These are phyloP conservation scores for Arctium lappa DNA, from an alignment of 129 eudicot species.

Conservation along the genomic window DNA sequence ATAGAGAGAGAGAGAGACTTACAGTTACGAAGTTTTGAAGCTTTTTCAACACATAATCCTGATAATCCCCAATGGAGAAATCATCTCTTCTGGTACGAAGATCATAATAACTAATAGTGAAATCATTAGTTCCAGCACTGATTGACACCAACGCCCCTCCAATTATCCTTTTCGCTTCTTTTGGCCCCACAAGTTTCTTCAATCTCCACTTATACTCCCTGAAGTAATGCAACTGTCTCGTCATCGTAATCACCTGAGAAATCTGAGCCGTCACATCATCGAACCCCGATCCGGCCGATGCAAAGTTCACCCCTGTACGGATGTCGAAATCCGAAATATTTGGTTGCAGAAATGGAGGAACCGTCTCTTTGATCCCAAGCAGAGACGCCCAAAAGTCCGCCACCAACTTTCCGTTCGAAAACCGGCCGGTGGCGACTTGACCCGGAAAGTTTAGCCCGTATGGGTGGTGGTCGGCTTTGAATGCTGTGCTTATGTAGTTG, in stretches of 20 bases:
- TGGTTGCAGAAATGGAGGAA: conserved; percentile 50
- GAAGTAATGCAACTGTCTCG: conserved; percentile 27
- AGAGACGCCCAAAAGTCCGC: conserved; percentile 40
- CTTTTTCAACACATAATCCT: conserved; percentile 32
- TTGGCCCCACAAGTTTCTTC: conserved; percentile 28
- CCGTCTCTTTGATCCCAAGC: conserved; percentile 35
- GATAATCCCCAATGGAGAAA: conserved; percentile 30
- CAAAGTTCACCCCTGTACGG: conserved; percentile 46
- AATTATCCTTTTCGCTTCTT: conserved; percentile 25
- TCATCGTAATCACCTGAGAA: conserved; percentile 29
- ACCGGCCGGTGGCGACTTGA: conserved; percentile 39
- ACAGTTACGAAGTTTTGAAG: conserved; percentile 31
- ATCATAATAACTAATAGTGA: conserved; percentile 27
- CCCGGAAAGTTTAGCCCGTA: conserved; percentile 46
- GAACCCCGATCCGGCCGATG: conserved; percentile 49
- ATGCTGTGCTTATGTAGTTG: conserved; percentile 27
- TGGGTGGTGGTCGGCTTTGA: conserved; percentile 34
- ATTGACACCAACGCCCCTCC: conserved; percentile 34
- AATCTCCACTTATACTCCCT: conserved; percentile 25
- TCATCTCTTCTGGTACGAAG: conserved; percentile 21
- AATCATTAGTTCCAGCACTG: conserved; percentile 47
- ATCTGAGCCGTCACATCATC: conserved; percentile 34
- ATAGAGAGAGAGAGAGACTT: background rate
- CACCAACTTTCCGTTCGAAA: conserved; percentile 46
- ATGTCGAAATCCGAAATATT: conserved; percentile 28